Conservation (phyloP, 2,329 filamentous ascomycete species). For the Elsinoe necatrix region DNA sequence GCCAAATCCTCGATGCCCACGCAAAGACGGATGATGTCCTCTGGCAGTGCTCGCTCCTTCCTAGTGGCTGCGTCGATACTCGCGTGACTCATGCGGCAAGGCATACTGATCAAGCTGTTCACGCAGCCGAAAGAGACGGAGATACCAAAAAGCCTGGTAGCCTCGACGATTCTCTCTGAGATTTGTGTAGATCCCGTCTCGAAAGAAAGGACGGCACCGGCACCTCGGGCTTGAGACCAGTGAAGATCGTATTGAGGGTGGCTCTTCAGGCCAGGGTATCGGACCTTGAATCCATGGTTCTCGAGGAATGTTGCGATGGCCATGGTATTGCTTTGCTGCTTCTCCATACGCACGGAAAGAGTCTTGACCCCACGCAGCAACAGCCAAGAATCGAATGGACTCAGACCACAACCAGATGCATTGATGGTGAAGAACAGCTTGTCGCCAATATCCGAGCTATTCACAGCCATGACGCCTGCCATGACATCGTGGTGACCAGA, state of each 20-base stretch:
- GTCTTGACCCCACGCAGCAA: slow-evolving; percentile 95
- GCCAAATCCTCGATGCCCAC: slow-evolving; percentile 91
- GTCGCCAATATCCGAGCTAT: slow-evolving; percentile 71
- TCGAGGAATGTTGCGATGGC: slow-evolving; percentile 89
- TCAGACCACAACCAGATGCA: slow-evolving; percentile 83
- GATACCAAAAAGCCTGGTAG: slow-evolving; percentile 84
- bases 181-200: slow-evolving; percentile 81
- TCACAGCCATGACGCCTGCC: slow-evolving; percentile 92
- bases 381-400: slow-evolving; percentile 92
- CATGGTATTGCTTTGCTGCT: slow-evolving; percentile 89
- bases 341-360: slow-evolving; percentile 94
- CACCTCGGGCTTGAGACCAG: slow-evolving; percentile 88
- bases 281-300: slow-evolving; percentile 81
- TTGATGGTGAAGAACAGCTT: slow-evolving; percentile 97
- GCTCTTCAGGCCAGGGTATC: slow-evolving; percentile 86
- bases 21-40: slow-evolving; percentile 91
- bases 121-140: slow-evolving; percentile 97
- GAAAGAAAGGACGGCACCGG: slow-evolving; percentile 89
- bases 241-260: slow-evolving; percentile 96
- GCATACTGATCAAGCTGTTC: slow-evolving; percentile 98
- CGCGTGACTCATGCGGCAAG: slow-evolving; percentile 98
- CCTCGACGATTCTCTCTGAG: slow-evolving; percentile 90
- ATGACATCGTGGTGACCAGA: slow-evolving; percentile 98
- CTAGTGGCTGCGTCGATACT: slow-evolving; percentile 95
- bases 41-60: slow-evolving; percentile 80